A percentile compares a stretch with the other conserved stretches of the same genome.
Conservation (phyloP, 2,329 filamentous ascomycete genomes). For the Xylariales sp. region DNA sequence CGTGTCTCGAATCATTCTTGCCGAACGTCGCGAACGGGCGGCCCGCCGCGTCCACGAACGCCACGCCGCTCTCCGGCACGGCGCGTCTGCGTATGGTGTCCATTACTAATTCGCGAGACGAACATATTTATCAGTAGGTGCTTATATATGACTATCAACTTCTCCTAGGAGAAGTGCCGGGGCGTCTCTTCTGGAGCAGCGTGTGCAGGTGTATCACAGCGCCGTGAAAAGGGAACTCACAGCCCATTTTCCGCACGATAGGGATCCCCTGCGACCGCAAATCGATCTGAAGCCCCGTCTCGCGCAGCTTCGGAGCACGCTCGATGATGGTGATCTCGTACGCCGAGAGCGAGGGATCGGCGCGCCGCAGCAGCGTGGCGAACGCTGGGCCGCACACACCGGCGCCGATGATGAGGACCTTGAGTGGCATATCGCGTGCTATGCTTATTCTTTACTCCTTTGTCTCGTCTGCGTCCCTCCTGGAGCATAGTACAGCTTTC, state of each 20-base stretch:
- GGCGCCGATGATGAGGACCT: constrained; percentile 61
- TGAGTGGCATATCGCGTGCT: constrained; percentile 47
- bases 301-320: constrained; percentile 52
- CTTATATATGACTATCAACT: too few species aligned
- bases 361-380: constrained; percentile 55
- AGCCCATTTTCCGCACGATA: constrained; percentile 54
- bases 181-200: too few species aligned
- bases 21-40: constrained; percentile 54
- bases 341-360: constrained; percentile 45
- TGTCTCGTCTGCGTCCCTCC: not conserved
- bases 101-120: constrained; percentile 44
- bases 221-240: constrained; percentile 8
- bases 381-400: constrained; percentile 59
- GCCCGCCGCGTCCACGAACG: constrained; percentile 57
- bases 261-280: constrained; percentile 57
- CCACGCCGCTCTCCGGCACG: constrained; percentile 61
- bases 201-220: not conserved
- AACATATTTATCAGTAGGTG: not conserved
- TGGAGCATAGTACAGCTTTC: too few species aligned
- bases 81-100: constrained; percentile 50
- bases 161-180: too few species aligned
- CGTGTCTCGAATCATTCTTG: constrained; percentile 55
- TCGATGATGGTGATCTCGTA: constrained; percentile 58
- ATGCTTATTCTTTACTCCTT: not conserved
- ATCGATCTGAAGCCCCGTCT: constrained; percentile 59